Evolutionary conservation across 495 filamentous ascomycete species (phyloP), one percentile per base, ranked within the genome.

Genomic region (Talaromyces wortmannii): DNA sequence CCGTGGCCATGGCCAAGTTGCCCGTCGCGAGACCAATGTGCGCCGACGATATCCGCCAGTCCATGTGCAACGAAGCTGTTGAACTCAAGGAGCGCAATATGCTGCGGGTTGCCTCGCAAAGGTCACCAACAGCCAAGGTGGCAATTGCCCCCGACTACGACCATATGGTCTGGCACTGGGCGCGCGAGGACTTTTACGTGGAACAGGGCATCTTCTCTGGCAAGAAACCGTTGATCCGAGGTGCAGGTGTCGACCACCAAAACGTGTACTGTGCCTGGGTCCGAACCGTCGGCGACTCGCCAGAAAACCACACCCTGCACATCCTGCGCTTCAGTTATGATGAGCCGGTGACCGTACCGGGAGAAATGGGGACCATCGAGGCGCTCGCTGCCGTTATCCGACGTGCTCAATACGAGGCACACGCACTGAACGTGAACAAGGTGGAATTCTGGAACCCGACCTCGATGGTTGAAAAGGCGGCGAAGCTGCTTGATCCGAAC

Each of bases 241-340:
- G 91, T 1, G 88, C 87, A 8, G 82, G 89, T 6, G 76, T 82
- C 12, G 70, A 73, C 31, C 57, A 66, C 30, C 72, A 74, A 12
- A 65, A 78, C 23, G 76, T 89, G 4, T 96, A 92, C 82, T 87
- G 87, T 50, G 74, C 89, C 18, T 98, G 91, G 90, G 87, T 83
- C 45, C 76, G 91, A 15, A 84, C 82, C 51, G 96, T 88, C 63
- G 73, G 73, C n/a, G 71, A 71, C 17, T 61, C 65, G 0, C 66
- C 72, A 10, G 63, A 78, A 31, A 82, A 82, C 42, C 92, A 91
- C 60, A 86, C 80, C 2, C 68, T 97, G 30, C 84, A 92, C 58
- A 83, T 97, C 46, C 74, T 96, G 40, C 81, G 92, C 16, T 76
- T 92, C 31, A 84, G 91, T 11, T 76, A 94, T 50, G 88, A 95